Conservation (phyloP, 2,329 filamentous ascomycete genomes). For the Davidsoniella eucalypti region DNA sequence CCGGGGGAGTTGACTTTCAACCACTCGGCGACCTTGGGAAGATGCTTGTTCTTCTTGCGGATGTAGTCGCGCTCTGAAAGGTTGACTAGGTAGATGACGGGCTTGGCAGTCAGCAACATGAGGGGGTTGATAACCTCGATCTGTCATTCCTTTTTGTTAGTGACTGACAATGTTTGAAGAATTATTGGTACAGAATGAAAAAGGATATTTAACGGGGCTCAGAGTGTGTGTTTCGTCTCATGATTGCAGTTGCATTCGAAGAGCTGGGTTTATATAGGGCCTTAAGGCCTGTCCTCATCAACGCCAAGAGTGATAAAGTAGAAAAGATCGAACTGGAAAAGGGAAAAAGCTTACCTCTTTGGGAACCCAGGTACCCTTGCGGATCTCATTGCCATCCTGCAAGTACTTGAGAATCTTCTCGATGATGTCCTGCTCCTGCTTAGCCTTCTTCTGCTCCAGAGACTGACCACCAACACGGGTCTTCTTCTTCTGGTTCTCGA, state of each 20-base stretch:
- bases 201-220: slow-evolving; percentile 21
- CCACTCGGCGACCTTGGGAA: slow-evolving; percentile 87
- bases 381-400: slow-evolving; percentile 80
- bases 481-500: slow-evolving; percentile 85
- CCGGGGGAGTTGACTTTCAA: slow-evolving; percentile 77
- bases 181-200: neutral
- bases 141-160: slow-evolving; percentile 42
- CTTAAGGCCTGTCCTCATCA: slow-evolving; percentile 13
- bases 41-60: slow-evolving; percentile 98
- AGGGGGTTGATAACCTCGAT: slow-evolving; percentile 96
- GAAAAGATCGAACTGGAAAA: slow-evolving; percentile 14
- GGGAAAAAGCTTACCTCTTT: slow-evolving; percentile 66
- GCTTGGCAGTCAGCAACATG: slow-evolving; percentile 88
- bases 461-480: slow-evolving; percentile 87
- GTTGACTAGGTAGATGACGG: slow-evolving; percentile 93
- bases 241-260: slow-evolving; percentile 61
- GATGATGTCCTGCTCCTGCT: slow-evolving; percentile 83
- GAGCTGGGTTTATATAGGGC: slow-evolving; percentile 86
- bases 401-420: slow-evolving; percentile 76
- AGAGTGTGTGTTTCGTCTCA: slow-evolving; percentile 12
- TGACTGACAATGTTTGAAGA: neutral
- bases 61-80: slow-evolving; percentile 93
- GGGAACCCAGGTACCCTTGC: slow-evolving; percentile 73
- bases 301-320: slow-evolving; percentile 13
- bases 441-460: slow-evolving; percentile 94